Evolutionary conservation across 2,329 filamentous ascomycete genomes (phyloP).

Genomic region (Chaetoscypha palmicola): DNA sequence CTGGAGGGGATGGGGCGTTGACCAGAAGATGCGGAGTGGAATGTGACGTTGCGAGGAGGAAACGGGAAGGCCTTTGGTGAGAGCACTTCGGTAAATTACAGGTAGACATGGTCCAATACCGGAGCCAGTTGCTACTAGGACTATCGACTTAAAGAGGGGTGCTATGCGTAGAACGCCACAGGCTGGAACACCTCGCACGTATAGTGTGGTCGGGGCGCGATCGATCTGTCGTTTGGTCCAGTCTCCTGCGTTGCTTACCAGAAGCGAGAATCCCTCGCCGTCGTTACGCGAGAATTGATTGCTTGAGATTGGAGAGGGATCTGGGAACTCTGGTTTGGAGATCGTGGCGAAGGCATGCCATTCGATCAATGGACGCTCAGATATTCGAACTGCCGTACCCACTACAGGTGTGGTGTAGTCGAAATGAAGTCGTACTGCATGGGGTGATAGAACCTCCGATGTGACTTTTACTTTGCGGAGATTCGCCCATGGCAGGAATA

Average conservation of each 20-base stretch:
- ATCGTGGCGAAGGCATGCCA: slow-evolving; percentile 75
- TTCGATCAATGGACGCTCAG: slow-evolving; percentile 57
- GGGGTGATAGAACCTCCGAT: slow-evolving; percentile 60
- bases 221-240: slow-evolving; percentile 63
- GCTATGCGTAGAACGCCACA: slow-evolving; percentile 62
- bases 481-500: slow-evolving; percentile 66
- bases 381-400: slow-evolving; percentile 52
- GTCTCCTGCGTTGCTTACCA: slow-evolving; percentile 68
- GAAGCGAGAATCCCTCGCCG: slow-evolving; percentile 53
- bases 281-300: neutral
- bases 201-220: slow-evolving; percentile 53
- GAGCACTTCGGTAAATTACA: slow-evolving; percentile 17
- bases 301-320: neutral
- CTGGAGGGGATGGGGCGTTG: slow-evolving; percentile 29
- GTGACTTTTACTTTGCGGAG: slow-evolving; percentile 61
- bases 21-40: slow-evolving; percentile 32
- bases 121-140: slow-evolving; percentile 65
- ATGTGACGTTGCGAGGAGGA: slow-evolving; percentile 11
- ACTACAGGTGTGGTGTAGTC: slow-evolving; percentile 52
- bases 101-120: slow-evolving; percentile 62
- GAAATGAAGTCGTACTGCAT: slow-evolving; percentile 67
- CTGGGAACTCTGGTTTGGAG: slow-evolving; percentile 44
- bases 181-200: slow-evolving; percentile 60
- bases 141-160: slow-evolving; percentile 55
- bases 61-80: neutral